Base-by-base conservation (phyloP, 2,329 filamentous ascomycete species). In the Moelleriella libera region DNA sequence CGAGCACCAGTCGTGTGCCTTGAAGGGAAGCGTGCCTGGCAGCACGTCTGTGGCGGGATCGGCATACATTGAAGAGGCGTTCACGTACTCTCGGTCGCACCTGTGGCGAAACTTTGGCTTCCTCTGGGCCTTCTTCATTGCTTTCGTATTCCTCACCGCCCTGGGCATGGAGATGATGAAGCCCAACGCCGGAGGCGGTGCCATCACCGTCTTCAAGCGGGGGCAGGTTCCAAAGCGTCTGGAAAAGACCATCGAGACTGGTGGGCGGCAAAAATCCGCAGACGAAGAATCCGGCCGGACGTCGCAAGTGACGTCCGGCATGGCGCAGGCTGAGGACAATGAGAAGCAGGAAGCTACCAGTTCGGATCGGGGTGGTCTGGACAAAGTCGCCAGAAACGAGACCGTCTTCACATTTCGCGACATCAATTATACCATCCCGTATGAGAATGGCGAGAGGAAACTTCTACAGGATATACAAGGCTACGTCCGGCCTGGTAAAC, bases 401-500 rank as follows among this genome's bases (percentile, higher is more conserved):
- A 70, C 71, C 0, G 65, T 78, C 3, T 73, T 80, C 46, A 78
- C 75, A 0, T 74, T 74, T 48, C 65, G 67, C 51, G 61, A 73
- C 41, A 64, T 76, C 48, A 69, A 71, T 45, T 76, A 75, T 50
- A 70, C 63, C 0, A 70, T 72, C 2, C 68, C 68, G 9, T 65
- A 63, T 51, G 85, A 87, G 57, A 71, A 72, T 3, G 77, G 85
- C 45, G 65, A 75, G n/a, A 74, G 83, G 21, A 76, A 80, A 45
- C 75, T 92, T 47, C 67, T 92, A 21, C 77, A 88, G 50, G 74
- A 88, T 50, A 82, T 90, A 1, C 81, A 89, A 55, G 86, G 86
- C n/a, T 90, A 82, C 71, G 85, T 92, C 42, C 84, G 86, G 51
- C 86, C 87, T 1, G 86, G 86, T 32, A 88, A 83, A 46, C 65